These are phyloP conservation scores for Dichotomopilus funicola DNA, from an alignment of 2,329 filamentous ascomycete species.

Conservation along the genomic window DNA sequence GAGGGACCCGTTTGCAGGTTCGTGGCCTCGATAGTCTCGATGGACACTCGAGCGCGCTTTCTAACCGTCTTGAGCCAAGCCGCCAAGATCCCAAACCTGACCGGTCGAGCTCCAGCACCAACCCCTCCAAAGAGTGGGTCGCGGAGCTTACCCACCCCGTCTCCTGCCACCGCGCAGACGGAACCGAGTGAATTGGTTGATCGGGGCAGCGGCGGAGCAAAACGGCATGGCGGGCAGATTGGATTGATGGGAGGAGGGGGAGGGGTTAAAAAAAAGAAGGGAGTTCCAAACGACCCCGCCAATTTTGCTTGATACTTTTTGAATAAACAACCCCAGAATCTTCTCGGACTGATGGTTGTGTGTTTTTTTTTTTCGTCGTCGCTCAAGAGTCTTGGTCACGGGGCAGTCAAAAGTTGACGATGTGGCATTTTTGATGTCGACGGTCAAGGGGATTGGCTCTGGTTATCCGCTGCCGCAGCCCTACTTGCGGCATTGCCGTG, in stretches of 20 bases:
- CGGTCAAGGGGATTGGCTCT: constrained; percentile 14
- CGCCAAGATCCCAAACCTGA: constrained; percentile 17
- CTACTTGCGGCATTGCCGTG: constrained; percentile 19
- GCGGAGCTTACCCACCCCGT: constrained; percentile 7
- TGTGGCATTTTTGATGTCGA: constrained; percentile 12
- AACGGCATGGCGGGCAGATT: neutral
- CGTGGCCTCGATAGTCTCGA: neutral
- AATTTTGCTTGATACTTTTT: neutral
- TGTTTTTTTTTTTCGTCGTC: neutral
- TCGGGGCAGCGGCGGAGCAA: constrained; percentile 8
- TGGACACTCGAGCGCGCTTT: constrained; percentile 1
- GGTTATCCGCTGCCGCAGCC: constrained; percentile 14
- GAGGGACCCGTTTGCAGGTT: constrained; percentile 2
- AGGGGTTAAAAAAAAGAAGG: constrained; percentile 4
- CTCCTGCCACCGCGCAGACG: constrained; percentile 16
- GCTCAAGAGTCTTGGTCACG: constrained; percentile 8
- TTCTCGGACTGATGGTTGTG: neutral
- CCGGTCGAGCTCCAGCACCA: constrained; percentile 11
- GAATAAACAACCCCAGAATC: neutral
- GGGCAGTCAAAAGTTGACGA: constrained; percentile 4
- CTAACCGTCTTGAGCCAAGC: constrained; percentile 9
- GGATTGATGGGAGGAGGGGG: constrained; percentile 7
- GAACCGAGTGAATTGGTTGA: constrained; percentile 13
- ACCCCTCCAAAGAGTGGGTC: constrained; percentile 10
- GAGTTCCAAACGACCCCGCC: constrained; percentile 5